phyloP scores from a whole-genome alignment of 768 basidiomycete species.

The Collybiopsis confluens region DNA sequence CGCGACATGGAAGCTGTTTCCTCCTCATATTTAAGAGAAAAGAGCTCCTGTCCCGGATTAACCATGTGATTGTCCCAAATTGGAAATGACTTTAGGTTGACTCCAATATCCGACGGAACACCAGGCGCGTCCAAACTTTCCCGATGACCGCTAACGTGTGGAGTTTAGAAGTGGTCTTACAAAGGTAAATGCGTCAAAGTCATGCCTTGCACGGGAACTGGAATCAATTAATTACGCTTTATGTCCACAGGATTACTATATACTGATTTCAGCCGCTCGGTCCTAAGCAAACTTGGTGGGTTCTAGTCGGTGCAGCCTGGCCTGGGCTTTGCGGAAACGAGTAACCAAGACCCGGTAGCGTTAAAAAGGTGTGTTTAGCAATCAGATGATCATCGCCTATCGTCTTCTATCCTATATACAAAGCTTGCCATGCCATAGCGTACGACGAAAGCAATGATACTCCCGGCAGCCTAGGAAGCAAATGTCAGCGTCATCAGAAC shows the following conservation, averaged over 20 bases:
- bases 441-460: conserved; percentile 76
- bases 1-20: background rate
- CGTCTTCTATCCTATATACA: background rate
- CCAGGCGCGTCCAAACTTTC: background rate
- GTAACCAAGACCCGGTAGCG: too few species aligned
- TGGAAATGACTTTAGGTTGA: background rate
- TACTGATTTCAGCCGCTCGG: background rate
- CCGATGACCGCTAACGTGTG: conserved; percentile 1
- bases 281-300: background rate
- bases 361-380: background rate
- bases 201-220: background rate
- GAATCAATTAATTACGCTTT: conserved; percentile 6
- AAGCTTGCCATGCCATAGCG: conserved; percentile 81
- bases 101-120: conserved; percentile 5
- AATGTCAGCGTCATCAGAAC: conserved; percentile 6
- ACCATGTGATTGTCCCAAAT: conserved; percentile 38
- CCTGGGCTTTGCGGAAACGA: too few species aligned
- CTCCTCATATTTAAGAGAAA: conserved; percentile 15
- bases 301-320: background rate
- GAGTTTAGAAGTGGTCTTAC: too few species aligned
- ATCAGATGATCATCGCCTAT: background rate
- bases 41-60: conserved; percentile 21
- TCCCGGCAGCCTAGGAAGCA: conserved; percentile 60
- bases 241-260: conserved; percentile 7
- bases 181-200: too few species aligned